phyloP scores from a whole-genome alignment of 257 asterid genomes.

The Jacaranda mimosifolia region DNA sequence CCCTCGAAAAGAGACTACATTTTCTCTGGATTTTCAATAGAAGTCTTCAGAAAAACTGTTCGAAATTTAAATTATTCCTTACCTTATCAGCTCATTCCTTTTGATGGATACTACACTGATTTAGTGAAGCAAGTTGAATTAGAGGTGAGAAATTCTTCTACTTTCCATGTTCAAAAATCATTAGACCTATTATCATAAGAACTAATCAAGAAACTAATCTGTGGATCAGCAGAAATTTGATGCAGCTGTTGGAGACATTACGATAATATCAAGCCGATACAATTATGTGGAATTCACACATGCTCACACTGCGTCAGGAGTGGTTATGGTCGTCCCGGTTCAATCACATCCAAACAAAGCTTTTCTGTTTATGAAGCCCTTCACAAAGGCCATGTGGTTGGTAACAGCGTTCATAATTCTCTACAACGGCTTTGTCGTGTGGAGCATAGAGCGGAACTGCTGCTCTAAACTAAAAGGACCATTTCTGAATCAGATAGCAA shows the following conservation, averaged over 20 bases:
- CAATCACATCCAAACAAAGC: no score
- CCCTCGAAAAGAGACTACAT: background rate
- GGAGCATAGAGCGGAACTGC: no score
- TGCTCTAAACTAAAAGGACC: no score
- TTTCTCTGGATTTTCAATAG: constrained; percentile 43
- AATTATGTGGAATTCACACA: constrained; percentile 53
- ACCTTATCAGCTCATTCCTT: constrained; percentile 31
- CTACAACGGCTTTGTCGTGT: no score
- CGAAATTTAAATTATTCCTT: constrained; percentile 28
- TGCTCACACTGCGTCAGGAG: constrained; percentile 49
- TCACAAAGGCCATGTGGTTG: no score
- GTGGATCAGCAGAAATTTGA: constrained; percentile 39
- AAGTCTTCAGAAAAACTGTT: constrained; percentile 38
- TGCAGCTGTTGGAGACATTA: constrained; percentile 56
- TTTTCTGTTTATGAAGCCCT: no score
- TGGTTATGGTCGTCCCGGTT: constrained; percentile 33
- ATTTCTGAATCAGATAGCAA: no score
- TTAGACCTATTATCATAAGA: background rate
- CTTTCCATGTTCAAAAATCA: no score
- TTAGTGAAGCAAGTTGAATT: constrained; percentile 41
- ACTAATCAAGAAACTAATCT: background rate
- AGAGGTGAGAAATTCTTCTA: constrained; percentile 36
- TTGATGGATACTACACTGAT: constrained; percentile 31
- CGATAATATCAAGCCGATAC: constrained; percentile 39
- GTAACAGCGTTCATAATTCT: no score